These are phyloP conservation scores for Ustilago crameri DNA, from an alignment of 1,284 basidiomycete species.

Conservation along the genomic window DNA sequence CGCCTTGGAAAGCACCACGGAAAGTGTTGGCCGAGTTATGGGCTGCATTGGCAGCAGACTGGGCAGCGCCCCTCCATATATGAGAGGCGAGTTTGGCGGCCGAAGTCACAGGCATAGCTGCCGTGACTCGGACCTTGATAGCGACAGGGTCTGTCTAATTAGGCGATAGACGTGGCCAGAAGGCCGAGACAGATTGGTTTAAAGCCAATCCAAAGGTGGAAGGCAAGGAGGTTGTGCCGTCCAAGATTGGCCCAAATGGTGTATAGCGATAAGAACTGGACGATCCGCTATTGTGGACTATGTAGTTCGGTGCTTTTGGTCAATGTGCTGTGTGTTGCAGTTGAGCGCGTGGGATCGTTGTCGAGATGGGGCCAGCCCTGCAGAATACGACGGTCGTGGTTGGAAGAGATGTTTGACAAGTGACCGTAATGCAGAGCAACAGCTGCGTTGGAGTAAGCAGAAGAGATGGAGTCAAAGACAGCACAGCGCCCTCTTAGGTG, in stretches of 20 bases:
- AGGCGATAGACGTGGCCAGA: constrained; percentile 3
- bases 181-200: constrained; percentile 1
- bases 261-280: background rate
- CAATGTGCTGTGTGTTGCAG: background rate
- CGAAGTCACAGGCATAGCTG: constrained; percentile 52
- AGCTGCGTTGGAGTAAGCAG: background rate
- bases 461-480: background rate
- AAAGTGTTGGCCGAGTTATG: constrained; percentile 55
- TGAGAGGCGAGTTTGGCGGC: constrained; percentile 58
- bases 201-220: constrained; percentile 3
- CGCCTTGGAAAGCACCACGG: constrained; percentile 51
- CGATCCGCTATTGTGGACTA: background rate
- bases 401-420: background rate
- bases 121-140: constrained; percentile 25
- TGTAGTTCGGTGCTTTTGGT: background rate
- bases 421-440: constrained; percentile 4
- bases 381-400: constrained; percentile 4
- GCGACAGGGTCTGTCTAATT: constrained; percentile 8
- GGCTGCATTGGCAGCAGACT: constrained; percentile 53
- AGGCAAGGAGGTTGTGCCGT: constrained; percentile 5
- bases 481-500: too few species aligned
- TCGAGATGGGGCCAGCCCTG: constrained; percentile 14
- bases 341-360: background rate
- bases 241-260: background rate
- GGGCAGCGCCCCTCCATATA: constrained; percentile 55